A percentile compares a stretch with the other conserved stretches of the same genome.
phyloP scores from a whole-genome alignment of 371 early-diverging fungal species.

The Coemansia sp. region DNA sequence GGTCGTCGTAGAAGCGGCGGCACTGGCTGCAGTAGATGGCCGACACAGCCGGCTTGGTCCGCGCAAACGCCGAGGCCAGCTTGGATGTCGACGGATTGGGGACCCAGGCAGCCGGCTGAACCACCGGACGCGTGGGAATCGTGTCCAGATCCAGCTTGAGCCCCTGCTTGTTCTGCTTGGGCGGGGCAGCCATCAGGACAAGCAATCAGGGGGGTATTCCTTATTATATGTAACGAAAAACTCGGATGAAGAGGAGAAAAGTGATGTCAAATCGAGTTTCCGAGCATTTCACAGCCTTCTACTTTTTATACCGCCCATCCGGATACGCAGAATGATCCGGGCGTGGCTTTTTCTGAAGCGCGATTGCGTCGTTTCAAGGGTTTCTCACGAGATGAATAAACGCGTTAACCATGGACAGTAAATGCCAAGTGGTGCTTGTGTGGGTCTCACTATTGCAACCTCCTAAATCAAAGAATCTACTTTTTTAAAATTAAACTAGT shows the following conservation, averaged over 20 bases:
- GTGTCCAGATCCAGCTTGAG: slow-evolving; percentile 2
- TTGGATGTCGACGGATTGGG: slow-evolving; percentile 38
- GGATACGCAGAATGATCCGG: background rate
- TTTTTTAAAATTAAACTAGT: too few species aligned
- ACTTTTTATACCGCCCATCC: background rate
- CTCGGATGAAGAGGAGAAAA: background rate
- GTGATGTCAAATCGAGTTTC: background rate
- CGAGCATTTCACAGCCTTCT: background rate
- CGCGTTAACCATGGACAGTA: too few species aligned
- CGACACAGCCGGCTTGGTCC: background rate
- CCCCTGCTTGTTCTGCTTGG: background rate
- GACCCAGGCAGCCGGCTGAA: slow-evolving; percentile 20
- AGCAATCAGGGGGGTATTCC: background rate
- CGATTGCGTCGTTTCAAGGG: too few species aligned
- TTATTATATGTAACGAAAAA: background rate
- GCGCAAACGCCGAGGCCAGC: slow-evolving; percentile 23
- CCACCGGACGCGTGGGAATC: background rate
- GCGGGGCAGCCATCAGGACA: background rate
- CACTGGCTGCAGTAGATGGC: slow-evolving; percentile 45
- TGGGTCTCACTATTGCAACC: too few species aligned
- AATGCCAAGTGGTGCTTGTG: too few species aligned
- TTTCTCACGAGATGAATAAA: too few species aligned
- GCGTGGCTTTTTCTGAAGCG: too few species aligned
- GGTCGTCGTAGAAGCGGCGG: slow-evolving; percentile 19
- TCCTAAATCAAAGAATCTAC: slow-evolving; percentile 6